phyloP scores from a whole-genome alignment of 2,329 filamentous ascomycete species.

The Fusarium pseudoanthophilum region DNA sequence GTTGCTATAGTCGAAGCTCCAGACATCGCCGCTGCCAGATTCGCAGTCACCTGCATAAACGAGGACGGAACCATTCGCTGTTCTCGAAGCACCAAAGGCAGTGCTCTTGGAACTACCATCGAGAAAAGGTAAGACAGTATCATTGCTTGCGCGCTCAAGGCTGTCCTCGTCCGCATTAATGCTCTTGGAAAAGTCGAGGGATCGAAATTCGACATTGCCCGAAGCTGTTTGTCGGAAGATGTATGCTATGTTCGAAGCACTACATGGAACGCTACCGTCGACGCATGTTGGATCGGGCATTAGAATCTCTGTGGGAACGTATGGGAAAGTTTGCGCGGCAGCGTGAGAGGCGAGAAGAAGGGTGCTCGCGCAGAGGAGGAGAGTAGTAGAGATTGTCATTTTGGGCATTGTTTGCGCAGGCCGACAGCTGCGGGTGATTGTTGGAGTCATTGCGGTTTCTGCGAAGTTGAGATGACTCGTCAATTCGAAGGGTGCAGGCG shows the following conservation, averaged over 20 bases:
- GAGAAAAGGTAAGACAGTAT: slow-evolving; percentile 70
- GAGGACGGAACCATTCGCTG: slow-evolving; percentile 74
- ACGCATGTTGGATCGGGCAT: slow-evolving; percentile 57
- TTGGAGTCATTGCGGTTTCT: slow-evolving; percentile 16
- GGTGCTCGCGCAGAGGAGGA: slow-evolving; percentile 12
- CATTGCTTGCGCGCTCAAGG: slow-evolving; percentile 62
- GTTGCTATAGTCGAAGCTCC: slow-evolving; percentile 65
- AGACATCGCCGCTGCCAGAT: slow-evolving; percentile 66
- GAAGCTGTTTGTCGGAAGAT: slow-evolving; percentile 69
- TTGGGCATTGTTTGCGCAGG: slow-evolving; percentile 11
- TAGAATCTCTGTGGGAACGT: slow-evolving; percentile 80
- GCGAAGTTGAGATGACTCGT: slow-evolving; percentile 5
- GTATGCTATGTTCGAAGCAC: slow-evolving; percentile 68
- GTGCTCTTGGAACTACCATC: slow-evolving; percentile 56
- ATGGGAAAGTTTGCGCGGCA: slow-evolving; percentile 69
- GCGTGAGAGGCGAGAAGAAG: slow-evolving; percentile 31
- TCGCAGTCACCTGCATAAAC: slow-evolving; percentile 81
- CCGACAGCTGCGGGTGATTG: not conserved
- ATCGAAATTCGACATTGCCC: slow-evolving; percentile 63
- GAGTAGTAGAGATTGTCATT: slow-evolving; percentile 12
- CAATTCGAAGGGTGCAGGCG: slow-evolving; percentile 4
- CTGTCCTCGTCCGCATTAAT: slow-evolving; percentile 59
- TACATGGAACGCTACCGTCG: slow-evolving; percentile 53
- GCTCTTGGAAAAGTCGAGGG: slow-evolving; percentile 71
- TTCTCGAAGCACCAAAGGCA: slow-evolving; percentile 75